Evolutionary conservation across 352 stramenopile species (phyloP), one percentile per base, ranked within the genome.

Genomic region (Pythium coloratum): DNA sequence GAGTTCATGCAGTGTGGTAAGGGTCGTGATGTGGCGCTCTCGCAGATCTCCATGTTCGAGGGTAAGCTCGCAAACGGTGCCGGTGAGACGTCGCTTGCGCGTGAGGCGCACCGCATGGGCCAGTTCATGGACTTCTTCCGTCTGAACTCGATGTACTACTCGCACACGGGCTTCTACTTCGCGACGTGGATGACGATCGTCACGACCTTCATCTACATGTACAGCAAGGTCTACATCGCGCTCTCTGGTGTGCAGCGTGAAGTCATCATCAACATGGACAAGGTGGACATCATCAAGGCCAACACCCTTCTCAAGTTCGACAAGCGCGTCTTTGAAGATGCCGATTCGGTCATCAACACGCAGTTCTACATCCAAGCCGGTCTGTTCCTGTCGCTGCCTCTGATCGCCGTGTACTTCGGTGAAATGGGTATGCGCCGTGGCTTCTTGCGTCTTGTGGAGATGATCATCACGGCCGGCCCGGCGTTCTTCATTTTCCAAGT

Each of bases 1-100:
- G 87, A 95, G 66, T 93, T 92, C 66, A 92, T 94, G 82, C 87
- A 95, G 72, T 94, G 86, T 76, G 86, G 86, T 56, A 94, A 94
- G 62, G 86, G 86, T 56, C 82, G 83, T 72, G 86, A 94, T 78
- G 86, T 94, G 49, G 86, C 86, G 66, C 72, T 94, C 1, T 92
- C 84, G 10, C 86, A 94, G 62, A 94, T 94, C 30, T 93, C 86
- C 28, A 92, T 94, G 84, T 94, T 94, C 57, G 86, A 94, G 69
- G 85, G 84, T 58, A 95, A 95, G 71, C 70, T 95, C 38, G 86
- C 84, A 0, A 95, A 95, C 70, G 86, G 86, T 64, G 85, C 84
- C 2, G 86, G 84, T 59, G 86, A 95, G 64, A 92, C 86, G 20
- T 91, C 80, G 44, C 63, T 95, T 5, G 73, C 86, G 3, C 86